phyloP scores from a whole-genome alignment of 2,329 filamentous ascomycete species.

The Trichothecium sympodiale region DNA sequence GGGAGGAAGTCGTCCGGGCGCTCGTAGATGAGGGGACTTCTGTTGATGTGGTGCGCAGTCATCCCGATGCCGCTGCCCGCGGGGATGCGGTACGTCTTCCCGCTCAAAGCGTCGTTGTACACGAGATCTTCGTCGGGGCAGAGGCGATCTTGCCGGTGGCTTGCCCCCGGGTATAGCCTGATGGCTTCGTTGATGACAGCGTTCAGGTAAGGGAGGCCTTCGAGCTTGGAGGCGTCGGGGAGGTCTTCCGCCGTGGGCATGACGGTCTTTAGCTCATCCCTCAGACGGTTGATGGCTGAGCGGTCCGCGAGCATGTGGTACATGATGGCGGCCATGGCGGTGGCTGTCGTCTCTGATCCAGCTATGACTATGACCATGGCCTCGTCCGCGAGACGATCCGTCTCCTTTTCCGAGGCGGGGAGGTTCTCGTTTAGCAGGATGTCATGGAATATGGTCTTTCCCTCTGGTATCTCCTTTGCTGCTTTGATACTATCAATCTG shows the following conservation, averaged over 20 bases:
- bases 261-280: constrained; percentile 17
- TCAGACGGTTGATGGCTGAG: constrained; percentile 15
- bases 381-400: constrained; percentile 19
- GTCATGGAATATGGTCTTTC: constrained; percentile 19
- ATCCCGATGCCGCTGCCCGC: constrained; percentile 22
- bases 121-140: constrained; percentile 17
- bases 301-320: constrained; percentile 25
- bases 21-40: constrained; percentile 5
- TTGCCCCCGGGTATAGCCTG: constrained; percentile 26
- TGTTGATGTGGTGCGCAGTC: constrained; percentile 19
- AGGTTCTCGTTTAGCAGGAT: constrained; percentile 17
- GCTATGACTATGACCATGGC: constrained; percentile 20
- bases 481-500: constrained; percentile 7
- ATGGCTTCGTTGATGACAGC: constrained; percentile 26
- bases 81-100: constrained; percentile 17
- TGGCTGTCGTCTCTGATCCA: constrained; percentile 25
- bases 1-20: constrained; percentile 16
- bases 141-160: constrained; percentile 15
- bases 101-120: constrained; percentile 10
- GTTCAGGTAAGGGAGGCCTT: constrained; percentile 24
- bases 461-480: constrained; percentile 4
- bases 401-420: constrained; percentile 19
- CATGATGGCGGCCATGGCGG: constrained; percentile 19
- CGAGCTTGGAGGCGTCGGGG: constrained; percentile 13
- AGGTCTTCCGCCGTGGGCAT: constrained; percentile 5